Percentiles rank a stretch among this genome's conserved stretches.
Conservation (phyloP, 345 rosid genomes). For the Cochlearia excelsa region DNA sequence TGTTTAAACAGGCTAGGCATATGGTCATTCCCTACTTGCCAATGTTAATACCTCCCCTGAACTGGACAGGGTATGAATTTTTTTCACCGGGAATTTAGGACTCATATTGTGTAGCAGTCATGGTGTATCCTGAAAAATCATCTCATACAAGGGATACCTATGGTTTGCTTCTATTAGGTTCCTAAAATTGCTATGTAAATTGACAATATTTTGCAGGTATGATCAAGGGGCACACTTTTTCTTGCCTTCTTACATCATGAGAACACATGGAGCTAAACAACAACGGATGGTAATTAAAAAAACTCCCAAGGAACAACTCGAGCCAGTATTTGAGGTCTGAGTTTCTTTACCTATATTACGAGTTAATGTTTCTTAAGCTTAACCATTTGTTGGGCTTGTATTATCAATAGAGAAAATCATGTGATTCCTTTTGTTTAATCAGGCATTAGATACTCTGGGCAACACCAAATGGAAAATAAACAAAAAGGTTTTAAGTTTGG, state of each 20-base stretch:
- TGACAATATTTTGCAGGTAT: constrained; percentile 54
- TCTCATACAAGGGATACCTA: constrained; percentile 7
- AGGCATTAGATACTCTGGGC: constrained; percentile 97
- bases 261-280: constrained; percentile 88
- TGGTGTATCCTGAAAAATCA: constrained; percentile 15
- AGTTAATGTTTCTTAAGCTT: too few species aligned
- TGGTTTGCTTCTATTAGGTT: constrained; percentile 15
- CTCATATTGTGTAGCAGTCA: constrained; percentile 11
- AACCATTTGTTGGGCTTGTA: constrained; percentile 13
- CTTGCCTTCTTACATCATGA: constrained; percentile 87
- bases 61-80: constrained; percentile 85
- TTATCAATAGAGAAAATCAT: constrained; percentile 21
- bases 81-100: constrained; percentile 3
- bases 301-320: constrained; percentile 60
- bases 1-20: constrained; percentile 75
- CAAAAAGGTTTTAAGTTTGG: constrained; percentile 70
- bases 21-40: constrained; percentile 99
- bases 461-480: constrained; percentile 92
- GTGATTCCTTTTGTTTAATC: constrained; percentile 33
- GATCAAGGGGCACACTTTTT: constrained; percentile 82
- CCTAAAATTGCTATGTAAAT: constrained; percentile 27
- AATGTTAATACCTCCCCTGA: constrained; percentile 85
- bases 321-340: constrained; percentile 79
- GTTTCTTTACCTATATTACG: constrained; percentile 12
- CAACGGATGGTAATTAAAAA: constrained; percentile 61